Conservation (phyloP, 805 yeast genomes). For the Hanseniaspora guilliermondii region DNA sequence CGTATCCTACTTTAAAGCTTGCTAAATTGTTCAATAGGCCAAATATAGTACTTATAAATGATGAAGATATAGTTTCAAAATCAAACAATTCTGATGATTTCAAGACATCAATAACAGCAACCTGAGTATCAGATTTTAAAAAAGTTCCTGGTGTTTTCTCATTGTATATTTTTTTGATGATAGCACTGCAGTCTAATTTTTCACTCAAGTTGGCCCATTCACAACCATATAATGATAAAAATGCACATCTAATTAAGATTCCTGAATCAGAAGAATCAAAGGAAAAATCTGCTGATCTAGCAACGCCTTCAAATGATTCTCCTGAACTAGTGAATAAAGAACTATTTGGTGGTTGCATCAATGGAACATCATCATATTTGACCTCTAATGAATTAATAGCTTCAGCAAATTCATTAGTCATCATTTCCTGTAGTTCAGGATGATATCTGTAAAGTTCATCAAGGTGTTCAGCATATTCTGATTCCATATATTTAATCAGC, state of each 20-base stretch:
- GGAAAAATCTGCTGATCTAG: not conserved
- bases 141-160: not conserved
- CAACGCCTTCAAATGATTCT: not conserved
- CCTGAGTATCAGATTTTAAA: slow-evolving; percentile 8
- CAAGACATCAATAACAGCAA: slow-evolving; percentile 8
- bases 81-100: not conserved
- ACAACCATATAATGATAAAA: slow-evolving; percentile 9
- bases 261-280: slow-evolving; percentile 9
- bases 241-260: not conserved
- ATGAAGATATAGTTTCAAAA: not conserved
- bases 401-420: slow-evolving; percentile 37
- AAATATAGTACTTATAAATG: slow-evolving; percentile 14
- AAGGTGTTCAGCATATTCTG: slow-evolving; percentile 50
- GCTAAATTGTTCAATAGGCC: slow-evolving; percentile 27
- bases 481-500: slow-evolving; percentile 40
- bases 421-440: slow-evolving; percentile 52
- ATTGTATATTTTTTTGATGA: slow-evolving; percentile 2
- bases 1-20: not conserved
- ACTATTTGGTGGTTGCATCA: not conserved
- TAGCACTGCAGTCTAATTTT: not conserved
- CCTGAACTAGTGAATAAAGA: not conserved
- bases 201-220: slow-evolving; percentile 1
- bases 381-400: slow-evolving; percentile 32
- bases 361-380: not conserved
- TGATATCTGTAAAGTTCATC: slow-evolving; percentile 79